These are phyloP conservation scores for Rhodotorula sp. DNA, from an alignment of 1,284 basidiomycete genomes.

Conservation along the genomic window DNA sequence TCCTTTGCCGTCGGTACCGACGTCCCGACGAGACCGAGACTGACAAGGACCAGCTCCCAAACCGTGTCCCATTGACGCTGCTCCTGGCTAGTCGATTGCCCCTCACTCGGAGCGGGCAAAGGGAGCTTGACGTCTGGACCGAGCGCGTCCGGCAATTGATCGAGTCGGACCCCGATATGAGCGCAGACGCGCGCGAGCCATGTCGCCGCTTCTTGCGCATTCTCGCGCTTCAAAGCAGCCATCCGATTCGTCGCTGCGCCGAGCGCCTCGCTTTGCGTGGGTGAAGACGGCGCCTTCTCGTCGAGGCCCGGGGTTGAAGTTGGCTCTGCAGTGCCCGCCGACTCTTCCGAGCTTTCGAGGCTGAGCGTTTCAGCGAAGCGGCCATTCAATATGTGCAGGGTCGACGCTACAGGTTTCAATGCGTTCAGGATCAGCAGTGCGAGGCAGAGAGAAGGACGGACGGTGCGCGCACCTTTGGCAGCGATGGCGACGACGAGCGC, in stretches of 20 bases:
- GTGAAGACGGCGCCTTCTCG: too few species aligned
- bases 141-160: conserved; percentile 19
- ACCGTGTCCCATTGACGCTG: conserved; percentile 23
- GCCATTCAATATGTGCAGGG: conserved; percentile 16
- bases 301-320: too few species aligned
- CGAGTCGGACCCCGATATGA: conserved; percentile 27
- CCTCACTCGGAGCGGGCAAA: neutral
- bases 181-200: conserved; percentile 27
- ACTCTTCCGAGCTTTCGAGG: conserved; percentile 2
- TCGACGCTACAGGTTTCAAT: conserved; percentile 8
- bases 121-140: neutral
- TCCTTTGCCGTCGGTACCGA: conserved; percentile 7
- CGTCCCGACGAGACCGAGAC: conserved; percentile 31
- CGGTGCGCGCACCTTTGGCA: neutral
- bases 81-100: neutral
- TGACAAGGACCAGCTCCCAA: conserved; percentile 35
- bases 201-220: neutral
- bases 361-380: conserved; percentile 28
- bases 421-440: too few species aligned
- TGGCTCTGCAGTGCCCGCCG: neutral
- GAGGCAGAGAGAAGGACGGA: too few species aligned
- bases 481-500: conserved; percentile 16
- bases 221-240: conserved; percentile 4
- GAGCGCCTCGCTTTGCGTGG: conserved; percentile 15
- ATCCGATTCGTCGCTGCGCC: conserved; percentile 21